Evolutionary conservation across 306 rosid genomes (phyloP), one percentile per base, ranked within the genome.

Genomic region (Trifolium repens): DNA sequence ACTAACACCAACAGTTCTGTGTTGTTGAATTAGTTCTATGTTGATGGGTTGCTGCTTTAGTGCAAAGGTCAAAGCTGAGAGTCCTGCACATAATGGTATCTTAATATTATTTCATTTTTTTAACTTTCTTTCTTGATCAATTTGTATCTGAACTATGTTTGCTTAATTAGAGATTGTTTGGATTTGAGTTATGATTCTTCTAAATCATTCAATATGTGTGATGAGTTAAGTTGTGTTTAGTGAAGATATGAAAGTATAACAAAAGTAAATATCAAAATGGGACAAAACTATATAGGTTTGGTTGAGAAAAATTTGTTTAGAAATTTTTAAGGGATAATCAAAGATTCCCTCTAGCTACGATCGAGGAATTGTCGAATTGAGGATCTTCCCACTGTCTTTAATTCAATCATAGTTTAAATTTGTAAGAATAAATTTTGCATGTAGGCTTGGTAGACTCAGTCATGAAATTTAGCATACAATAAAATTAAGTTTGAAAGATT

Each of bases 21-120:
- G 71, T 74, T 49, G 11, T 16, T 50, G 10, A 46, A 13, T 37
- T 46, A 68, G 75, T 76, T 83, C 63, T 74, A 53, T 67, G 50
- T 8, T 79, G 59, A 94, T 91, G 98, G 98, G 98, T 80, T 88
- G 94, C 67, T 91, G 91, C 86, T 80, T 84, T 3, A 90, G 97
- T 86, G 84, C 88, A 40, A 87, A 78, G 82, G 88, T 94, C 83
- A 94, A 94, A 86, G 98, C 97, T 75, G 96, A 90, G 70, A 94
- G 94, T 84, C 93, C 96, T 82, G 87, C 82, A 59, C 97, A 73
- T 43, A 77, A 85, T 76, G 97, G 97, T 91, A 85, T 55, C 40
- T 22, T 66, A 32, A 32, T 67, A n/a, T 54, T 27, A 8, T 53
- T 67, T 59, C 54, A 2, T 50, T 63, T 52, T 11, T 42, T 67